These are phyloP conservation scores for Kurtzmaniella quercitrusa DNA, from an alignment of 1,139 yeast species.

Conservation along the genomic window DNA sequence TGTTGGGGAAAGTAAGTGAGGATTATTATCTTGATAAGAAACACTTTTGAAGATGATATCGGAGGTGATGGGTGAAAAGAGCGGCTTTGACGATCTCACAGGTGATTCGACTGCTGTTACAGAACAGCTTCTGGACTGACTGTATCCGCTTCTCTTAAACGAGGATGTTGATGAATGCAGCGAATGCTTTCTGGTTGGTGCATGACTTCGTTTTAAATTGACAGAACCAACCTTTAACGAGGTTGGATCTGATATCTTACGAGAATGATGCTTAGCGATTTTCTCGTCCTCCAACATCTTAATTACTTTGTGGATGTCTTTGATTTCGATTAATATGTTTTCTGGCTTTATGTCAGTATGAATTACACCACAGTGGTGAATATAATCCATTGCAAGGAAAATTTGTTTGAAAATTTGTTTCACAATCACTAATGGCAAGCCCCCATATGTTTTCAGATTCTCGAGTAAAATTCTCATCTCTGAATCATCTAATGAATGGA, in stretches of 20 bases:
- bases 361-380: slow-evolving; percentile 40
- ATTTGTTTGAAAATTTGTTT: slow-evolving; percentile 38
- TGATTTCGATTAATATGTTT: slow-evolving; percentile 38
- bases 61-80: slow-evolving; percentile 18
- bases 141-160: slow-evolving; percentile 12
- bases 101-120: slow-evolving; percentile 24
- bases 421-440: slow-evolving; percentile 34
- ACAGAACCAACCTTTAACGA: neutral
- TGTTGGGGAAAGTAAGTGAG: neutral
- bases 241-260: slow-evolving; percentile 1
- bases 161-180: slow-evolving; percentile 4
- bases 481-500: slow-evolving; percentile 13
- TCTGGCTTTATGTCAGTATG: slow-evolving; percentile 47
- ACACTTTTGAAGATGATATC: slow-evolving; percentile 20
- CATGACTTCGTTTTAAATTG: neutral
- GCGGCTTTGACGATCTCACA: slow-evolving; percentile 28
- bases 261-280: slow-evolving; percentile 12
- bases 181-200: slow-evolving; percentile 6
- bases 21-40: slow-evolving; percentile 3
- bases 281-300: slow-evolving; percentile 31
- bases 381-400: slow-evolving; percentile 34
- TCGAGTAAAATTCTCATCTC: slow-evolving; percentile 14
- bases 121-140: slow-evolving; percentile 15
- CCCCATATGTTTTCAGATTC: slow-evolving; percentile 19
- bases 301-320: slow-evolving; percentile 34